Evolutionary conservation across 192 early-diverging fungal genomes (phyloP).

Genomic region (Entomortierella lignicola): DNA sequence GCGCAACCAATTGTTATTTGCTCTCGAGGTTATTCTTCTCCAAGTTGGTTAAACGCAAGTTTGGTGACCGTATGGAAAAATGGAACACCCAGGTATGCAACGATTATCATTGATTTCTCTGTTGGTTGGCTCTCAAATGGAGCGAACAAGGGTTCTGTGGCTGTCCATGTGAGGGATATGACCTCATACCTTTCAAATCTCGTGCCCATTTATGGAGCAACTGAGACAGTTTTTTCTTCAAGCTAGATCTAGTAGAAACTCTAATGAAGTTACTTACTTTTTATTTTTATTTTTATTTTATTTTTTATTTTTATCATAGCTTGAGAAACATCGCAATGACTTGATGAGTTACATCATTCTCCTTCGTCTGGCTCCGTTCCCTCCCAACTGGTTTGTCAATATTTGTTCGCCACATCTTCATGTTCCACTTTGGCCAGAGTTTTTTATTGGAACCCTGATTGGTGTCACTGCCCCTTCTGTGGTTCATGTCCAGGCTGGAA

Average conservation of each 20-base stretch:
- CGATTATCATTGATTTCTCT: too few relatives aligned
- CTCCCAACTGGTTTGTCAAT: conserved; percentile 71
- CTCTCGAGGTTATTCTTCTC: conserved; percentile 62
- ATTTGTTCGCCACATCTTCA: conserved; percentile 67
- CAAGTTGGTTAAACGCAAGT: conserved; percentile 59
- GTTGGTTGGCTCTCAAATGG: neutral
- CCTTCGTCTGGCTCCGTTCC: conserved; percentile 64
- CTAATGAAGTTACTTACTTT: too few relatives aligned
- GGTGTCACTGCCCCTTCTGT: conserved; percentile 64
- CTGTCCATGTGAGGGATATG: too few relatives aligned
- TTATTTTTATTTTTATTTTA: neutral
- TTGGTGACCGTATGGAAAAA: conserved; percentile 62
- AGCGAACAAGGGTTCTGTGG: neutral
- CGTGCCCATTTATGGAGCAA: too few relatives aligned
- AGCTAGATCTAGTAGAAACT: too few relatives aligned
- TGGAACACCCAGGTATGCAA: conserved; percentile 63
- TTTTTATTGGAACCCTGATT: conserved; percentile 67
- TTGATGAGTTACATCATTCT: conserved; percentile 71
- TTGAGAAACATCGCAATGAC: conserved; percentile 60
- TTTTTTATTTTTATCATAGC: neutral
- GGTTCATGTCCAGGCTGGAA: conserved; percentile 69
- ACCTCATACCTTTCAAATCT: too few relatives aligned
- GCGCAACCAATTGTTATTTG: conserved; percentile 63
- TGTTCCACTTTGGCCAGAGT: conserved; percentile 60
- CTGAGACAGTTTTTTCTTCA: too few relatives aligned